Evolutionary conservation across 208 protist species (phyloP), one percentile per base, ranked within the genome.

Genomic region (Trypanosoma brucei): DNA sequence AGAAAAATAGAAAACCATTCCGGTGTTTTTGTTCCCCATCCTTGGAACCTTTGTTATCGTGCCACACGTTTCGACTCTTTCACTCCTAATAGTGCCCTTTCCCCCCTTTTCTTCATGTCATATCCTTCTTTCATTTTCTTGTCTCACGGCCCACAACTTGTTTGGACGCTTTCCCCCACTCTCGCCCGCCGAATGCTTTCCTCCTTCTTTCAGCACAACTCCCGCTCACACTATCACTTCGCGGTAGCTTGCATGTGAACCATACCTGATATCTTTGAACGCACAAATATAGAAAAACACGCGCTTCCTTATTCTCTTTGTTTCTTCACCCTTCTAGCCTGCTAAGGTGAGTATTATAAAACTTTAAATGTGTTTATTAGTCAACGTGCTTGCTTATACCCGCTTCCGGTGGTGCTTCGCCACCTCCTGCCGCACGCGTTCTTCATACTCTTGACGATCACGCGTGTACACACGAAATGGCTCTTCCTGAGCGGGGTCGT

Each of bases 401-500:
- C 46, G 42, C 49, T 64, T 70, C 58, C 52, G 66, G 63, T 92
- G 84, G 53, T 88, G 80, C 48, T 75, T 79, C 42, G 68, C 76
- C 54, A 94, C 91, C 65, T 97, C 88, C 72, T 95, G 70, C 8
- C 84, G 78, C 7, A 98, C 89, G 3, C 83, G 72, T 33, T 78
- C 49, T 66, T 96, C 86, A 66, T 98, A 98, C 62, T 77, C 78
- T 39, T 73, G 78, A 30, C 77, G 67, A 45, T 98, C 86, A 2
- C 76, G 64, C 67, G 86, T 86, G 75, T 92, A 97, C 30, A 96
- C 54, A 48, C 88, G 62, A 64, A 97, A 99, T 30, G 98, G 94
- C 56, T 98, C 93, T 73, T 97, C 78, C 76, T 99, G 97, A 6
- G 98, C 98, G 5, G 98, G 98, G 76, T 98, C 97, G n/a, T 98